These are phyloP conservation scores for Bryoglossum gracile DNA, from an alignment of 495 filamentous ascomycete genomes.

Conservation along the genomic window DNA sequence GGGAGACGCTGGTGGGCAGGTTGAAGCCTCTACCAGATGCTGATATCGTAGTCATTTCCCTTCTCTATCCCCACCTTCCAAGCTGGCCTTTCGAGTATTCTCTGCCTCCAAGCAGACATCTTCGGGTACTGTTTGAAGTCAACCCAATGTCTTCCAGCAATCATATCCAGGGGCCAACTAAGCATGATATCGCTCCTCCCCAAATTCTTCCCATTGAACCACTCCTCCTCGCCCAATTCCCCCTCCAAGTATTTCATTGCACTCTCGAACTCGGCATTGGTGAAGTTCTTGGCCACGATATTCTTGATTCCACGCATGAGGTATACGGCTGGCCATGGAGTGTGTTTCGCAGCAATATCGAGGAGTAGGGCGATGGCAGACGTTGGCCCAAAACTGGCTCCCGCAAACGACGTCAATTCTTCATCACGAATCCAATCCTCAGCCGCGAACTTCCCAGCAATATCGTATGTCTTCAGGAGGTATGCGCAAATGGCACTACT, in stretches of 20 bases:
- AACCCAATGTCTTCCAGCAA: conserved; percentile 9
- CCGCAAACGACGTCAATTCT: conserved; percentile 13
- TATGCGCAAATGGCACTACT: conserved; percentile 15
- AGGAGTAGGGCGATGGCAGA: conserved; percentile 8
- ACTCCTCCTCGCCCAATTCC: conserved; percentile 13
- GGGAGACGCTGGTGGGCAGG: no score
- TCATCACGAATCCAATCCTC: conserved; percentile 18
- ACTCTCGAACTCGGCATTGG: conserved; percentile 15
- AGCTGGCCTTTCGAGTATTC: conserved; percentile 12
- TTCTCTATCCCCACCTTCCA: conserved; percentile 23
- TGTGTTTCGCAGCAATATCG: conserved; percentile 5
- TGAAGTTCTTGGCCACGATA: conserved; percentile 5
- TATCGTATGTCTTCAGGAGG: conserved; percentile 20
- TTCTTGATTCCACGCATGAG: not conserved
- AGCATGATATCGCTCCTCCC: conserved; percentile 21
- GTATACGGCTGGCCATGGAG: conserved; percentile 14
- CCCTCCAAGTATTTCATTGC: conserved; percentile 11
- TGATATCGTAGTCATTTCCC: conserved; percentile 20
- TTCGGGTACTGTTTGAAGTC: conserved; percentile 18
- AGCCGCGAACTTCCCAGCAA: conserved; percentile 1
- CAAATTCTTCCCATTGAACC: conserved; percentile 19
- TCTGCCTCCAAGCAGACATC: conserved; percentile 16
- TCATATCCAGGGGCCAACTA: conserved; percentile 13
- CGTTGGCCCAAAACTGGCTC: conserved; percentile 5
- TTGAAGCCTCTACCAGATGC: not conserved